Conservation (phyloP, 768 basidiomycete genomes). For the Mycena belliarum region DNA sequence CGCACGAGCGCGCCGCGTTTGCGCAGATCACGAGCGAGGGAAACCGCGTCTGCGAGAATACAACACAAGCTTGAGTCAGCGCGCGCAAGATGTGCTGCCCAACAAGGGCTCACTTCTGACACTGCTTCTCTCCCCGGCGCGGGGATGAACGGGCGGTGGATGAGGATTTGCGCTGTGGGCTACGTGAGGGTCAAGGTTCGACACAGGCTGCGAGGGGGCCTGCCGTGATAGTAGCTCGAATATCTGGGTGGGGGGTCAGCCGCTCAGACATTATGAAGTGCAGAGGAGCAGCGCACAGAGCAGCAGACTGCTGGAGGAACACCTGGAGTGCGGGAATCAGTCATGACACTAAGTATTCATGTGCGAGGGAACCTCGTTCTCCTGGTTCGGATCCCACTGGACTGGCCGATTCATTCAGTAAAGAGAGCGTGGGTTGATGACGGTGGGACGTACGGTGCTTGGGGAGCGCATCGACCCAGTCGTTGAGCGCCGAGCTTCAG, state of each 20-base stretch:
- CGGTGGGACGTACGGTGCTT: conserved; percentile 12
- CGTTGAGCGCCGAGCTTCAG: conserved; percentile 11
- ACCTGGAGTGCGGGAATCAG: background rate
- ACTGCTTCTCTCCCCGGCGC: background rate
- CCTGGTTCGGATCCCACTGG: conserved; percentile 15
- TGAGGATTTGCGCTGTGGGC: conserved; percentile 7
- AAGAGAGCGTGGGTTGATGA: background rate
- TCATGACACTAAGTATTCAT: too few species aligned
- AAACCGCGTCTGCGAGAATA: conserved; percentile 37
- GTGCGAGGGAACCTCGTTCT: too few species aligned
- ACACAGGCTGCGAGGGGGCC: background rate
- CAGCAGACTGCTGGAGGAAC: conserved; percentile 19
- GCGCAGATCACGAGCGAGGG: background rate
- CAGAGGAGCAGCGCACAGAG: conserved; percentile 1
- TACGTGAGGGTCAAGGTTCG: background rate
- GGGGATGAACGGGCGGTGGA: conserved; percentile 16
- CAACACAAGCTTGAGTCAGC: conserved; percentile 27
- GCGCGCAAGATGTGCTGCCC: too few species aligned
- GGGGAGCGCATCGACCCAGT: conserved; percentile 8
- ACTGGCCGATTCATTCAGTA: conserved; percentile 1
- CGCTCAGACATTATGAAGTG: background rate
- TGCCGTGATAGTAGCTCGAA: conserved; percentile 17
- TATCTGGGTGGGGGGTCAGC: background rate
- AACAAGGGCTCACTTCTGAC: background rate
- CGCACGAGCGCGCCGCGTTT: conserved; percentile 29